Base-by-base conservation (phyloP, 1,284 basidiomycete species). In the Irpex sp. region DNA sequence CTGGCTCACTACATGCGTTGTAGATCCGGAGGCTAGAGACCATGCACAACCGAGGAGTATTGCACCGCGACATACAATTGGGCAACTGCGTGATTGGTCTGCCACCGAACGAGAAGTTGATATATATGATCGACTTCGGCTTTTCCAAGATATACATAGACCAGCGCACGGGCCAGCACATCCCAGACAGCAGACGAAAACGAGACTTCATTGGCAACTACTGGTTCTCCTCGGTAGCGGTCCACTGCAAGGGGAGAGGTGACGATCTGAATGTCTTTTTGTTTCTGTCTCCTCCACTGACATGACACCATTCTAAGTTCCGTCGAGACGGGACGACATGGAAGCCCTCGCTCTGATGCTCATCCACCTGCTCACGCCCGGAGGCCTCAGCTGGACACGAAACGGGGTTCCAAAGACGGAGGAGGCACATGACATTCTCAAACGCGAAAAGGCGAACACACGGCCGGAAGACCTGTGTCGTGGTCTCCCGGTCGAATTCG, bases 41-140 rank as follows among this genome's bases (percentile, higher is more conserved):
- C 62, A 92, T 92, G 89, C 89, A 92, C 70, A 76, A 78, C 3
- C 81, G 84, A 36, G 89, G 89, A 15, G 78, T 92, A 46, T 78
- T 92, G 39, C 89, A 92, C 70, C 83, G 89, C 6, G 89, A 92
- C 67, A 87, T 92, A 58, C 89, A 92, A 67, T 80, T 92, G 3
- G 90, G 90, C 6, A 92, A 92, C 72, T 88, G 86, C 67, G 83
- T 83, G 5, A 70, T 91, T 60, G 89, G 89, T 8, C 76, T 81
- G 54, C 72, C 77, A 3, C 82, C 85, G 0, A 76, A 87, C 64
- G 78, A 87, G n/a, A 78, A 79, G 61, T 80, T 75, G 37, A 80
- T 92, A 64, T 91, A 90, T 69, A 89, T 92, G 89, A 92, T 92
- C 68, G 90, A 92, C 73, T 92, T 92, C 72, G 89, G 89, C 7